Evolutionary conservation across 1,284 basidiomycete species (phyloP).

Genomic region (Phaffia rhodozyma): DNA sequence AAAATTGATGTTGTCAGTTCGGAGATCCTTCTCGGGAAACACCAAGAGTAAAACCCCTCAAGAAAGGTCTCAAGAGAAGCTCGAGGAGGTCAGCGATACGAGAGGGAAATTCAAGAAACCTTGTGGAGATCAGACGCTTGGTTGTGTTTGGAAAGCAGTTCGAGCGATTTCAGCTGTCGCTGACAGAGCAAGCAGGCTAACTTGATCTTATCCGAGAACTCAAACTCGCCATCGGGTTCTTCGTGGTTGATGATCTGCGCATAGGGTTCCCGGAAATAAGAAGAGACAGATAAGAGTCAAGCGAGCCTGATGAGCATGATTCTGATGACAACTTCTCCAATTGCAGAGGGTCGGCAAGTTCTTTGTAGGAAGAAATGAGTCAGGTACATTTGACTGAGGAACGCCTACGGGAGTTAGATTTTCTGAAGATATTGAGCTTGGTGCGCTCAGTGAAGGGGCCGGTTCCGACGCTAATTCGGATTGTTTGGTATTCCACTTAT

Average conservation of each 20-base stretch:
- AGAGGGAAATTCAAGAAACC: slow-evolving; percentile 42
- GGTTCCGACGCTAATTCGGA: slow-evolving; percentile 48
- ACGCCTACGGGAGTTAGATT: slow-evolving; percentile 21
- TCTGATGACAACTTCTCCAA: neutral
- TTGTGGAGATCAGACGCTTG: slow-evolving; percentile 86
- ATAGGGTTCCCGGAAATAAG: slow-evolving; percentile 27
- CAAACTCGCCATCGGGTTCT: slow-evolving; percentile 47
- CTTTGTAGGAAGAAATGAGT: no score
- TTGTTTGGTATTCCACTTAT: slow-evolving; percentile 89
- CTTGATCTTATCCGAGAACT: slow-evolving; percentile 58
- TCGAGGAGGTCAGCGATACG: slow-evolving; percentile 19
- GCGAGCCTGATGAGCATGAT: neutral
- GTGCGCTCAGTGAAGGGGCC: slow-evolving; percentile 16
- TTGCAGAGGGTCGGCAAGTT: neutral
- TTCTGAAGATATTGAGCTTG: slow-evolving; percentile 21
- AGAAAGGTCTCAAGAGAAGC: slow-evolving; percentile 22
- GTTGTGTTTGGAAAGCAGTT: slow-evolving; percentile 73
- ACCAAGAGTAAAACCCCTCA: slow-evolving; percentile 22
- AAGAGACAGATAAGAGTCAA: neutral
- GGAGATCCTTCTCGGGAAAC: neutral
- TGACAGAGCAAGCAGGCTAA: slow-evolving; percentile 78
- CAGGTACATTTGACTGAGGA: slow-evolving; percentile 28
- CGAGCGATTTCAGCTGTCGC: slow-evolving; percentile 75
- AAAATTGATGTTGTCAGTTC: no score
- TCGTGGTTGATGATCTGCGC: slow-evolving; percentile 25